Conservation (phyloP, 2,329 filamentous ascomycete species). For the Fusarium pseudonygamai region DNA sequence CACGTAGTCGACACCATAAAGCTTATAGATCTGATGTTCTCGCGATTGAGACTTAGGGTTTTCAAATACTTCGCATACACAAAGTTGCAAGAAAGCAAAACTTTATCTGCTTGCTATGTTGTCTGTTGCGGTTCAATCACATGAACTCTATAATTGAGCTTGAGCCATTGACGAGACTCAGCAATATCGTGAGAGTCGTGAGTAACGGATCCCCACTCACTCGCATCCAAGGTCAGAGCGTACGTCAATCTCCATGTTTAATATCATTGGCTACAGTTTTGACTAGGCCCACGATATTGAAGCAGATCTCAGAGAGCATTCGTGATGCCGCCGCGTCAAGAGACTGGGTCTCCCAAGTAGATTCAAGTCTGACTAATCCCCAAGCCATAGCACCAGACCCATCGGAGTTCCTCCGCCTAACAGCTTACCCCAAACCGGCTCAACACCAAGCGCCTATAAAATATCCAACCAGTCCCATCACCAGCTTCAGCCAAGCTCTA, state of each 20-base stretch:
- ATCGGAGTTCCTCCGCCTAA: not conserved
- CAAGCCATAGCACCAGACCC: not conserved
- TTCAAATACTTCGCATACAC: not conserved
- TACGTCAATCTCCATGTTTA: too few relatives aligned
- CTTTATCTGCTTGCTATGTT: not conserved
- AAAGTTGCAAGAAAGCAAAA: not conserved
- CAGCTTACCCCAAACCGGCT: not conserved
- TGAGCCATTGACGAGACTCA: not conserved
- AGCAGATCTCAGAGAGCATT: accelerated
- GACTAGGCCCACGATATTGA: too few relatives aligned
- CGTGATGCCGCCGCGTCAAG: accelerated
- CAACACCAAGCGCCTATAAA: not conserved
- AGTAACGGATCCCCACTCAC: too few relatives aligned
- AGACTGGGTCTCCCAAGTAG: accelerated
- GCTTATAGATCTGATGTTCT: not conserved
- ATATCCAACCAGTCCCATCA: accelerated
- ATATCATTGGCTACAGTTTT: too few relatives aligned
- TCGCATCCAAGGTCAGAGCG: not conserved
- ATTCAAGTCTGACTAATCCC: not conserved
- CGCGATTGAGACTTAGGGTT: not conserved
- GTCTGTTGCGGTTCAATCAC: too few relatives aligned
- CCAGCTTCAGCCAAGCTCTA: accelerated
- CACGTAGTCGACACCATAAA: not conserved
- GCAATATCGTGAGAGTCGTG: not conserved
- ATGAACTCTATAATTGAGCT: not conserved